Conservation (phyloP, 768 basidiomycete species). For the Rhizopogon vulgaris region DNA sequence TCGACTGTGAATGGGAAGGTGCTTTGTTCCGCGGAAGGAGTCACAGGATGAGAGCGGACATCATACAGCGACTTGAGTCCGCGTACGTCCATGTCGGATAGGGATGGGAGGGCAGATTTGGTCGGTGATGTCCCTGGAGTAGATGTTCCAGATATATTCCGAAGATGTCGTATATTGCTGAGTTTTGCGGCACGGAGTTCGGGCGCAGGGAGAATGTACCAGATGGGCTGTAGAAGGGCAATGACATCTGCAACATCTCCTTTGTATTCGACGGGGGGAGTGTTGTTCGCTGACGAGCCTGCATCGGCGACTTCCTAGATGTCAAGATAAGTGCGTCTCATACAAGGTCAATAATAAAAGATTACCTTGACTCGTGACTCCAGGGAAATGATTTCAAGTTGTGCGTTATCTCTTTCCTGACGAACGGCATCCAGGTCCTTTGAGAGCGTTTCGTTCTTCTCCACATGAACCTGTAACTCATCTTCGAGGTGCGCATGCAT, state of each 20-base stretch:
- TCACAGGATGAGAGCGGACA: constrained; percentile 23
- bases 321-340: constrained; percentile 5
- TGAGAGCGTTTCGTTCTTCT: constrained; percentile 40
- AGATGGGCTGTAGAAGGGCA: constrained; percentile 63
- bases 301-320: constrained; percentile 15
- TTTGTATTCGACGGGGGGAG: constrained; percentile 25
- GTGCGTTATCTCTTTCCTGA: constrained; percentile 45
- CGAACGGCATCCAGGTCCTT: constrained; percentile 50
- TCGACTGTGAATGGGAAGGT: constrained; percentile 55
- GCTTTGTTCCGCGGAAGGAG: constrained; percentile 13
- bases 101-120: constrained; percentile 38
- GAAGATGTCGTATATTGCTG: constrained; percentile 40
- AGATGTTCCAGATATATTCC: constrained; percentile 37
- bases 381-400: constrained; percentile 33
- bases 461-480: constrained; percentile 38
- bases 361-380: constrained; percentile 35
- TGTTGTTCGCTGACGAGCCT: constrained; percentile 15
- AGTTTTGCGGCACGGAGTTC: constrained; percentile 73
- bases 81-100: constrained; percentile 82
- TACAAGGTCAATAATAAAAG: neutral
- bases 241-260: constrained; percentile 51
- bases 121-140: constrained; percentile 21
- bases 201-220: constrained; percentile 78
- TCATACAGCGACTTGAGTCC: constrained; percentile 80
- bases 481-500: constrained; percentile 42